A percentile compares a stretch with the other conserved stretches of the same genome.
Evolutionary conservation across 2,329 filamentous ascomycete genomes (phyloP).

Genomic region (Pseudogymnoascus sp.): DNA sequence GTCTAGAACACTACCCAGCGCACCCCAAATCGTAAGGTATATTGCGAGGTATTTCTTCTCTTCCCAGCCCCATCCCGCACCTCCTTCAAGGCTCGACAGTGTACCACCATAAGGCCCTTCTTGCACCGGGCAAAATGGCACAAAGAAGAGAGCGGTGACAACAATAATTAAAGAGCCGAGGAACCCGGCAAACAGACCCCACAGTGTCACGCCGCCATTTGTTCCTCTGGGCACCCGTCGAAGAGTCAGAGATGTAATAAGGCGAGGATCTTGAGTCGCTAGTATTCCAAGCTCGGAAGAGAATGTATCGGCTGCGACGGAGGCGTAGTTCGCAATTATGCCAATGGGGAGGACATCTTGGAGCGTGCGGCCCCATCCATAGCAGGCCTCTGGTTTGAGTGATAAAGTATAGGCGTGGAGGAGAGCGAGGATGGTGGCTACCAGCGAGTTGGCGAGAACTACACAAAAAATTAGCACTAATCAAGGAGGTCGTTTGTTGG

Average conservation of each 20-base stretch:
- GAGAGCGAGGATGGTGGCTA: constrained; percentile 59
- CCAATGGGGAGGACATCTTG: constrained; percentile 45
- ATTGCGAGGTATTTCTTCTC: constrained; percentile 42
- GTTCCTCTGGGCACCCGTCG: constrained; percentile 81
- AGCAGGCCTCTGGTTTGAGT: constrained; percentile 37
- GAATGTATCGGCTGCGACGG: constrained; percentile 87
- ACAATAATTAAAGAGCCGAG: constrained; percentile 66
- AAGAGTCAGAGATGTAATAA: constrained; percentile 74
- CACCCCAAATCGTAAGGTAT: constrained; percentile 62
- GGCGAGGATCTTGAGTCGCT: constrained; percentile 63
- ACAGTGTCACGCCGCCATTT: constrained; percentile 80
- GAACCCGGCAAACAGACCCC: constrained; percentile 66
- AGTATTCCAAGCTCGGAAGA: constrained; percentile 93
- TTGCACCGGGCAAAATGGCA: constrained; percentile 54
- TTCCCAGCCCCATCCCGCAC: constrained; percentile 47
- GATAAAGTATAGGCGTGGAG: constrained; percentile 54
- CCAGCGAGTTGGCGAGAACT: constrained; percentile 79
- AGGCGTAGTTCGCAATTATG: constrained; percentile 78
- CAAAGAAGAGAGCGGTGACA: constrained; percentile 53
- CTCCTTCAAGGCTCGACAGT: constrained; percentile 32
- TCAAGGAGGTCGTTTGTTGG: not conserved
- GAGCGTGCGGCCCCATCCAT: constrained; percentile 54
- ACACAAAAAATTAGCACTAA: constrained; percentile 14
- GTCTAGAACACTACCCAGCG: constrained; percentile 75
- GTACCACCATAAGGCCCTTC: not conserved